These are phyloP conservation scores for Podospora pseudopauciseta DNA, from an alignment of 495 filamentous ascomycete species.

Conservation along the genomic window DNA sequence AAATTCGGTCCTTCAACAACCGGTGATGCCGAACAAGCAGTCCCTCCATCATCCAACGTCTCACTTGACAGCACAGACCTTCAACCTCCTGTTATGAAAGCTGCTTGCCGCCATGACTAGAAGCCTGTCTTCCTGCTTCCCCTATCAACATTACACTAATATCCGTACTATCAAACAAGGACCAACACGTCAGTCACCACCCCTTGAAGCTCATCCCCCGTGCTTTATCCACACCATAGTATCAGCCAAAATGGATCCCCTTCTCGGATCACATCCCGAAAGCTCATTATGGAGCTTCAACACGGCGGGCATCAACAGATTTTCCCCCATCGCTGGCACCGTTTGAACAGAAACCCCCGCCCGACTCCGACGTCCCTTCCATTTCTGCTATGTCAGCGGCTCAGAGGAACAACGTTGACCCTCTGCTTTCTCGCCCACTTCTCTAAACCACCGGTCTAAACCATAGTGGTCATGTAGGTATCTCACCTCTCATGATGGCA, in stretches of 20 bases:
- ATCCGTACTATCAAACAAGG: background rate
- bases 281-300: background rate
- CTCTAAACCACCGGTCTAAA: no score
- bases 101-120: background rate
- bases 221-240: background rate
- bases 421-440: no score
- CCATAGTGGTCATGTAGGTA: no score
- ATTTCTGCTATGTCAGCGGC: no score
- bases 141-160: background rate
- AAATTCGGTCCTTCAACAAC: background rate
- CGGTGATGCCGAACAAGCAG: background rate
- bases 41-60: background rate
- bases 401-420: no score
- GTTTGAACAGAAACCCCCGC: background rate
- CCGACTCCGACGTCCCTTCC: background rate
- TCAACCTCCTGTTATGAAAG: background rate
- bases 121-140: background rate
- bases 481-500: no score
- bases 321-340: background rate
- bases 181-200: background rate
- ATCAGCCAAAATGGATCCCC: background rate
- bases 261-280: background rate
- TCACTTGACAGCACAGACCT: background rate
- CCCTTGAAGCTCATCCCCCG: background rate
- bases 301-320: background rate